Conservation (phyloP, 1,284 basidiomycete species). For the Exobasidium rhododendri region DNA sequence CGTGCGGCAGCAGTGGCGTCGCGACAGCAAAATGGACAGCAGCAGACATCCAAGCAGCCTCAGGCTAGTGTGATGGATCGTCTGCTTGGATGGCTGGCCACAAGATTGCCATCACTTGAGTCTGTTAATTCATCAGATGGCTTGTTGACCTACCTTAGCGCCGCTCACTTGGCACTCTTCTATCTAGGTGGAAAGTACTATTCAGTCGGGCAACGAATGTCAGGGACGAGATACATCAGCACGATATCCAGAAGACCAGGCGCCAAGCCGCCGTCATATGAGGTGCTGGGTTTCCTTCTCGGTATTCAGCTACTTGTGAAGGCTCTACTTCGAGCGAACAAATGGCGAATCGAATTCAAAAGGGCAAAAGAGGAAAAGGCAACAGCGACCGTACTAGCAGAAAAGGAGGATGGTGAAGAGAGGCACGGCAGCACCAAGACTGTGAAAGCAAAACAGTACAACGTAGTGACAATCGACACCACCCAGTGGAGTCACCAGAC, state of each 20-base stretch:
- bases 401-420: constrained; percentile 6
- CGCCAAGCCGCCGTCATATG: constrained; percentile 52
- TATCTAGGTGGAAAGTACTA: constrained; percentile 57
- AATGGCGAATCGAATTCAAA: constrained; percentile 15
- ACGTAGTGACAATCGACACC: constrained; percentile 25
- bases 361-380: constrained; percentile 13
- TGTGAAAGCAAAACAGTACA: constrained; percentile 26
- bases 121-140: constrained; percentile 44
- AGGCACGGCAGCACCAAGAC: constrained; percentile 6
- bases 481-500: constrained; percentile 17
- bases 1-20: constrained; percentile 8
- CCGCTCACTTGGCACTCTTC: constrained; percentile 56
- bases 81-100: constrained; percentile 17
- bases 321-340: constrained; percentile 25
- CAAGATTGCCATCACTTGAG: constrained; percentile 47
- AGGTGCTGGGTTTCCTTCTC: constrained; percentile 54
- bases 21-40: constrained; percentile 1
- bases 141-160: constrained; percentile 45
- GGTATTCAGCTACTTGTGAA: constrained; percentile 52
- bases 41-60: constrained; percentile 7
- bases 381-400: constrained; percentile 12
- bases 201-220: constrained; percentile 51
- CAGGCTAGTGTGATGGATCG: constrained; percentile 19
- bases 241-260: constrained; percentile 29
- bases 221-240: constrained; percentile 47